Evolutionary conservation across 305 asterid species (phyloP).

Genomic region (Salvia sclarea): DNA sequence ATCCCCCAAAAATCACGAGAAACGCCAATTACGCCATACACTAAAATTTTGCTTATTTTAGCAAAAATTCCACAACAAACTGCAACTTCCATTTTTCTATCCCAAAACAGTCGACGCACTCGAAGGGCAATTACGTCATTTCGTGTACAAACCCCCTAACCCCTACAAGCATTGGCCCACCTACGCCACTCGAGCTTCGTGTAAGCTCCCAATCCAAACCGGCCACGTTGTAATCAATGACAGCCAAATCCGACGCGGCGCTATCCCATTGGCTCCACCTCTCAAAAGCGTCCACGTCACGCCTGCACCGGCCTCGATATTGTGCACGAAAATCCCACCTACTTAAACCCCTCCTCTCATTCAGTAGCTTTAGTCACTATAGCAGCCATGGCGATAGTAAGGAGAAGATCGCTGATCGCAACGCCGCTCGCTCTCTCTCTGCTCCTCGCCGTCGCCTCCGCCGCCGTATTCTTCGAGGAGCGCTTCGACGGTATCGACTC

Average conservation of each 20-base stretch:
- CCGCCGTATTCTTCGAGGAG: slow-evolving; percentile 86
- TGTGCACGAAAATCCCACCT: slow-evolving; percentile 27
- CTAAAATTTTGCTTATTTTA: neutral
- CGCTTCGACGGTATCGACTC: slow-evolving; percentile 67
- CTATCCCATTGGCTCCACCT: neutral
- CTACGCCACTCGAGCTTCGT: slow-evolving; percentile 41
- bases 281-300: slow-evolving; percentile 25
- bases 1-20: too few species aligned
- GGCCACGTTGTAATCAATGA: slow-evolving; percentile 62
- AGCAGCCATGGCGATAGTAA: slow-evolving; percentile 59
- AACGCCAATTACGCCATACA: too few species aligned
- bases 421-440: slow-evolving; percentile 57
- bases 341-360: slow-evolving; percentile 36
- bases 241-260: slow-evolving; percentile 37
- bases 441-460: slow-evolving; percentile 54
- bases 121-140: slow-evolving; percentile 25
- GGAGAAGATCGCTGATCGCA: slow-evolving; percentile 40
- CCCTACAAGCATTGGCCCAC: slow-evolving; percentile 31
- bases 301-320: slow-evolving; percentile 4
- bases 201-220: slow-evolving; percentile 40
- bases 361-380: slow-evolving; percentile 10
- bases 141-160: neutral
- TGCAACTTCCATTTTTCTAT: slow-evolving; percentile 12
- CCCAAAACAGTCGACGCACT: neutral
- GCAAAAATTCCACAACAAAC: neutral